Evolutionary conservation across 305 asterid genomes (phyloP).

Genomic region (Withania somnifera): DNA sequence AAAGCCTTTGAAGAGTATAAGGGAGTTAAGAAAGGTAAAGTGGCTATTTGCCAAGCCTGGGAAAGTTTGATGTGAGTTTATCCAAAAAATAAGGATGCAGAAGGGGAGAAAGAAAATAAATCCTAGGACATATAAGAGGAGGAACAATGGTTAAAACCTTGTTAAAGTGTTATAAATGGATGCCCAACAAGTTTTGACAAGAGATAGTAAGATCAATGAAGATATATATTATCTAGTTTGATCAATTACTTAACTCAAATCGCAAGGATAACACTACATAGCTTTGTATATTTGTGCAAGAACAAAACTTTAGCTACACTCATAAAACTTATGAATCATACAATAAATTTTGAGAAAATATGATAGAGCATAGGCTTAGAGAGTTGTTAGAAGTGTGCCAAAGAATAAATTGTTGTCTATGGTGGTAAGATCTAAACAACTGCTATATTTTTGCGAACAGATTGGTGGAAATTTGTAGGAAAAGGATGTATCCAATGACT

Average conservation of each 20-base stretch:
- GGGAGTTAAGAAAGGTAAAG: background rate
- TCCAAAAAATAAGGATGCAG: background rate
- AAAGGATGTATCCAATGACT: background rate
- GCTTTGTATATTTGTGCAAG: background rate
- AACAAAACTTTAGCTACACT: background rate
- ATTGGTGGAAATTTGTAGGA: background rate
- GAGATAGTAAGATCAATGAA: background rate
- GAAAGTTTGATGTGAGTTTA: background rate
- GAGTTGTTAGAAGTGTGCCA: background rate
- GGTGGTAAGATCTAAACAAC: background rate
- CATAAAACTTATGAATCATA: background rate
- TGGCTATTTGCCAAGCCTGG: background rate
- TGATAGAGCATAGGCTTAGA: background rate
- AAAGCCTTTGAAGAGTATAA: background rate
- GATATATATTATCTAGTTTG: background rate
- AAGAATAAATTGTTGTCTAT: background rate
- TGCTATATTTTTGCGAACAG: background rate
- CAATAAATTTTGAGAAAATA: background rate
- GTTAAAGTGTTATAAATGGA: background rate
- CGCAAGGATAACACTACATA: background rate
- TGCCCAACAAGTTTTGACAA: background rate
- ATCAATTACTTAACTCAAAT: background rate
- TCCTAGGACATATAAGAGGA: background rate
- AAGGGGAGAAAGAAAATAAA: background rate
- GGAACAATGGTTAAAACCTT: background rate